Percentiles rank a stretch among this genome's conserved stretches.
Evolutionary conservation across 2,329 filamentous ascomycete species (phyloP).

Genomic region (Venturia aucupariae): DNA sequence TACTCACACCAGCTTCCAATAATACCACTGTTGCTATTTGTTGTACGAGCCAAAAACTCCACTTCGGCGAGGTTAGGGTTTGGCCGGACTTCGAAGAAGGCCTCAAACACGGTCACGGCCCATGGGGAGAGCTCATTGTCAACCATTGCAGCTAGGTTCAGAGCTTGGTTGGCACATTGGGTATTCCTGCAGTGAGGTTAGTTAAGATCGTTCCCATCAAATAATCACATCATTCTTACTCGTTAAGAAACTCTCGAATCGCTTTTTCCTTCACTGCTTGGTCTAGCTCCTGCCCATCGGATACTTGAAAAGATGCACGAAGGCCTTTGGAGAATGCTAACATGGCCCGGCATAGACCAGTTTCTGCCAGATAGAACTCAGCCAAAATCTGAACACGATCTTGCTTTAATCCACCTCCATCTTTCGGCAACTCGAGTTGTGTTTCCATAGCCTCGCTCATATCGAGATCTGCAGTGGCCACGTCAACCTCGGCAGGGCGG

Average conservation of each 20-base stretch:
- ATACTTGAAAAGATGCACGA: neutral
- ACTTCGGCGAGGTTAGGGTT: neutral
- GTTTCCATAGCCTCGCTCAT: neutral
- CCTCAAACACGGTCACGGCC: neutral
- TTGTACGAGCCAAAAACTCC: neutral
- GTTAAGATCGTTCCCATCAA: neutral
- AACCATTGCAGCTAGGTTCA: neutral
- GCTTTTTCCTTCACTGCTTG: neutral
- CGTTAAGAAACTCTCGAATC: neutral
- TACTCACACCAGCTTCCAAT: neutral
- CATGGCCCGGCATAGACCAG: neutral
- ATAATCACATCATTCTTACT: neutral
- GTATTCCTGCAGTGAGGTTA: neutral
- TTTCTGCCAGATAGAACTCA: neutral
- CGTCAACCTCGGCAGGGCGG: neutral
- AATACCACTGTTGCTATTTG: neutral
- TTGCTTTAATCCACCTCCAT: neutral
- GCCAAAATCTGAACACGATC: neutral
- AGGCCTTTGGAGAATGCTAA: neutral
- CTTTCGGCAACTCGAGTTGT: neutral
- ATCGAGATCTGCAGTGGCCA: neutral
- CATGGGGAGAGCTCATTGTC: neutral
- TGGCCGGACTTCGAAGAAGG: conserved; percentile 1
- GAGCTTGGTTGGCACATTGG: neutral
- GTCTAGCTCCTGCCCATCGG: neutral